Evolutionary conservation across 345 rosid genomes (phyloP), one percentile per base, ranked within the genome.

Genomic region (Citropsis articulata): DNA sequence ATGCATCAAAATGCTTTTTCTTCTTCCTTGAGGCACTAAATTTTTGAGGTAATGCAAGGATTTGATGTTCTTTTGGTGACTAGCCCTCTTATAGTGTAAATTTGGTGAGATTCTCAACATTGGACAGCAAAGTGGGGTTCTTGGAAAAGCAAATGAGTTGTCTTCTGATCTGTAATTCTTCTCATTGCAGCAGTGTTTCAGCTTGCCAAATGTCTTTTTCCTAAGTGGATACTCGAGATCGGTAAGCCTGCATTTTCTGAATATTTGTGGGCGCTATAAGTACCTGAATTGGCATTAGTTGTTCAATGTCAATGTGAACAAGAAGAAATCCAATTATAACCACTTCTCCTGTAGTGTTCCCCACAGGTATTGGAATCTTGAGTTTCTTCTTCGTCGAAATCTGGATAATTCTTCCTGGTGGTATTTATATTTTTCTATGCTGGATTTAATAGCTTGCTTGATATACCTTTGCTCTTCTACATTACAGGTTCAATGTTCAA

Each of bases 401-500:
- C 82, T 73, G 73, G 40, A 40, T 18, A 36, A 48, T 69, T 75
- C 35, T 74, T 74, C 40, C 31, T 22, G 28, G 38, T 33, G 57
- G 27, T 8, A 27, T 2, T 61, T 60, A 3, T 71, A 33, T 22
- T 72, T 16, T 59, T 74, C 71, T 72, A 74, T 22, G 71, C 62
- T 9, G 5, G 57, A 27, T 27, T 45, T 68, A 45, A 45, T 57
- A 9, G 25, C 63, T 57, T 66, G 65, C 8, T n/a, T 55, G 71
- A 35, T 59, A 59, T 24, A 68, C 16, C 55, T 66, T 77, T 66
- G 56, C 35, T 77, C 40, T 79, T 79, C 57, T 55, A 69, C 33
- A 69, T 72, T 71, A 66, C 81, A 83, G 85, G 77, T 78, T 87
- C 87, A 82, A 83, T 84, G 89, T 69, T 80, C 75, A 78, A 70